Percentiles rank a stretch among this genome's conserved stretches.
Conservation (phyloP, 495 filamentous ascomycete genomes). For the Hypoxylon lienhwacheense region DNA sequence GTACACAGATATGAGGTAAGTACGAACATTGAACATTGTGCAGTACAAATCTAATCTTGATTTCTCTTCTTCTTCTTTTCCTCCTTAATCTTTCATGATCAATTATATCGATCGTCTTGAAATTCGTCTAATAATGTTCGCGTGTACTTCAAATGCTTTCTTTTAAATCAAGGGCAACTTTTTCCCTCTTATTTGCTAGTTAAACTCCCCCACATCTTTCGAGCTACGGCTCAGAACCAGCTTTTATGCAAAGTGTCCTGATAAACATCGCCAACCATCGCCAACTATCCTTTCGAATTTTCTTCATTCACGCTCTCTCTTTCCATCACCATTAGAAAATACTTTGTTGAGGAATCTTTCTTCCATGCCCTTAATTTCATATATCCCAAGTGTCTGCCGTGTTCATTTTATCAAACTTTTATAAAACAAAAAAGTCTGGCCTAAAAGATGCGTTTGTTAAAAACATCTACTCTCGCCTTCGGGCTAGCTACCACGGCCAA, state of each 20-base stretch:
- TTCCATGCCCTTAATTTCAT: too few relatives aligned
- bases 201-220: conserved; percentile 30
- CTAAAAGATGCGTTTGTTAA: conserved; percentile 47
- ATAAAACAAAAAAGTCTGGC: too few relatives aligned
- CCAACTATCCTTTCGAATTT: neutral
- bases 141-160: neutral
- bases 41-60: neutral
- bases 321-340: too few relatives aligned
- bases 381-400: neutral
- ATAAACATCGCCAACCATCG: conserved; percentile 15
- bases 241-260: conserved; percentile 43
- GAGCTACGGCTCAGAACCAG: conserved; percentile 22
- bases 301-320: conserved; percentile 3
- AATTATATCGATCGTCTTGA: conserved; percentile 3
- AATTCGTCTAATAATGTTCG: conserved; percentile 4
- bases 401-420: conserved; percentile 6
- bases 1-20: conserved; percentile 17
- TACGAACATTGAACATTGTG: conserved; percentile 9
- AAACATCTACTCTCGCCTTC: conserved; percentile 43
- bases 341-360: too few relatives aligned
- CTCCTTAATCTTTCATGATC: conserved; percentile 3
- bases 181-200: conserved; percentile 8
- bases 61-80: neutral
- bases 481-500: conserved; percentile 50
- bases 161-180: neutral